Evolutionary conservation across 192 early-diverging fungal genomes (phyloP).

Genomic region (Rhizophlyctis rosea): DNA sequence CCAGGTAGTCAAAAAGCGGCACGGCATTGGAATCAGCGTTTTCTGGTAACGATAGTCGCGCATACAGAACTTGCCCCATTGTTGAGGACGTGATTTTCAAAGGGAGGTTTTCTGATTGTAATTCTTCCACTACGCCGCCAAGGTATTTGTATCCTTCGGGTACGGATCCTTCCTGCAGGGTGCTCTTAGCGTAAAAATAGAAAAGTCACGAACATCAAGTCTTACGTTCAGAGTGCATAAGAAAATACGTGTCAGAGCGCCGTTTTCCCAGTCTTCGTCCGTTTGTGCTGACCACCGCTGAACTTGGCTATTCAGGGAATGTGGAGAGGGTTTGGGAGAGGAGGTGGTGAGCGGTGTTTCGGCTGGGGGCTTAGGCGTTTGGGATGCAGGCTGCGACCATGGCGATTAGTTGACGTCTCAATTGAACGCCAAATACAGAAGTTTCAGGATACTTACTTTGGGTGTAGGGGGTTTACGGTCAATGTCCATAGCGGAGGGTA

Average conservation of each 20-base stretch:
- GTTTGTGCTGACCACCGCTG: constrained; percentile 22
- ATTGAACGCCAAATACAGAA: background rate
- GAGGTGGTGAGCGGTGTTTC: background rate
- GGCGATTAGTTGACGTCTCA: background rate
- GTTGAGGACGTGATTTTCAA: constrained; percentile 17
- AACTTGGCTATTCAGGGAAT: constrained; percentile 14
- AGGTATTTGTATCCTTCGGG: constrained; percentile 22
- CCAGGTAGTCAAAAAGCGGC: constrained; percentile 39
- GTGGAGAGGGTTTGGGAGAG: background rate
- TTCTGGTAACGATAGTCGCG: constrained; percentile 35
- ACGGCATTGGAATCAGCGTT: constrained; percentile 21
- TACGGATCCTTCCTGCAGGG: background rate
- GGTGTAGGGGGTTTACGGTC: background rate
- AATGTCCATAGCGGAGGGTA: background rate
- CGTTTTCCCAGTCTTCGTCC: constrained; percentile 80
- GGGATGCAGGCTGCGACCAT: background rate
- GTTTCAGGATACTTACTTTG: background rate
- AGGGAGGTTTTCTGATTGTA: constrained; percentile 21
- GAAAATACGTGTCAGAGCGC: constrained; percentile 73
- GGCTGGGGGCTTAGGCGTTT: background rate
- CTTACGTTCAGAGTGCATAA: constrained; percentile 72
- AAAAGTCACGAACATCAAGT: constrained; percentile 4
- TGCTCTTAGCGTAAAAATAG: background rate
- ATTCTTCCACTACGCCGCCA: constrained; percentile 19
- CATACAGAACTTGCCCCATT: constrained; percentile 28